A percentile compares a stretch with the other conserved stretches of the same genome.
Conservation (phyloP, 1,284 basidiomycete genomes). For the Ganoderma sinense region DNA sequence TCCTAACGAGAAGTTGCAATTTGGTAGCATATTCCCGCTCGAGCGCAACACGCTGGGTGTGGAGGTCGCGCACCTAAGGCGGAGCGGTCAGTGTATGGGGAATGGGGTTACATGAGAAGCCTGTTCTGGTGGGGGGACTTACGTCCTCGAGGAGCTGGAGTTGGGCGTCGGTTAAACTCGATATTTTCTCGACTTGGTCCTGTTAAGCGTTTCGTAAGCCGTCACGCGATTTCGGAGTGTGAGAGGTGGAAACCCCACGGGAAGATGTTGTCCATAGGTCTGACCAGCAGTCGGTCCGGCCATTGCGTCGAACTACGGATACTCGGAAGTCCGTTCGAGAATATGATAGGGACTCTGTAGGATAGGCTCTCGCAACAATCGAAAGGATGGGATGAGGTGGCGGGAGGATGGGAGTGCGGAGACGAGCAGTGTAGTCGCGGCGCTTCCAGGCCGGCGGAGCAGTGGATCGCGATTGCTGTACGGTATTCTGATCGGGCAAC, state of each 20-base stretch:
- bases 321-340: background rate
- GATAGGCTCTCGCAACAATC: background rate
- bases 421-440: conserved; percentile 1
- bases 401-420: background rate
- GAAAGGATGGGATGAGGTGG: background rate
- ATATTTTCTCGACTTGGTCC: conserved; percentile 50
- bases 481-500: conserved; percentile 8
- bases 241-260: conserved; percentile 30
- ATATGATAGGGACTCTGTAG: background rate
- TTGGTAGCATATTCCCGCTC: conserved; percentile 82
- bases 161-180: conserved; percentile 63
- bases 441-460: background rate
- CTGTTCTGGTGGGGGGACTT: conserved; percentile 30
- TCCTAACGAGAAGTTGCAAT: conserved; percentile 69
- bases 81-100: background rate
- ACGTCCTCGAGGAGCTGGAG: conserved; percentile 71
- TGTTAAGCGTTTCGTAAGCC: conserved; percentile 26
- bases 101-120: conserved; percentile 1
- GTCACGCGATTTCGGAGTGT: conserved; percentile 16
- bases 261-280: conserved; percentile 40
- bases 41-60: conserved; percentile 67
- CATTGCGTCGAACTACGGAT: conserved; percentile 13
- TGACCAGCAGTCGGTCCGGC: conserved; percentile 27
- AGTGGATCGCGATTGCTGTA: conserved; percentile 8
- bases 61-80: conserved; percentile 71